Conservation (phyloP, 129 eudicot species). For the Escallonia rubra region DNA sequence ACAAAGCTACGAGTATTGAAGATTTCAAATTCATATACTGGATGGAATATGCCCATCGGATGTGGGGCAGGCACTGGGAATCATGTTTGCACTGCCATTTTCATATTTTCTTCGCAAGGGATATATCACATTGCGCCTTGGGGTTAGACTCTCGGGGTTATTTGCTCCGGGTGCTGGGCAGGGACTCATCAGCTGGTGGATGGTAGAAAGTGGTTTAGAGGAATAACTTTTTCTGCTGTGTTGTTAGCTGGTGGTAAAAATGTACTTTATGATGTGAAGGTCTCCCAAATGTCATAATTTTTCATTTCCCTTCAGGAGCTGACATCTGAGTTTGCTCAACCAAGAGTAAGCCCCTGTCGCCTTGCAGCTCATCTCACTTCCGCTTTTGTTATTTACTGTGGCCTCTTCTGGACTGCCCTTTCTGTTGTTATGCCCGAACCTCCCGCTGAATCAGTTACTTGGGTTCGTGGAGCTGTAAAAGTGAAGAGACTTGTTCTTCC, state of each 20-base stretch:
- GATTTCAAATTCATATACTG: slow-evolving; percentile 96
- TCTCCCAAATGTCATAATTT: not conserved
- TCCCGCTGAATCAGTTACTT: slow-evolving; percentile 74
- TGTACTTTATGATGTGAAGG: slow-evolving; percentile 7
- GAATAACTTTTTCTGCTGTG: slow-evolving; percentile 25
- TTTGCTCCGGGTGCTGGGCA: slow-evolving; percentile 98
- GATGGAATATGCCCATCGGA: slow-evolving; percentile 98
- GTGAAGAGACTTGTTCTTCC: slow-evolving; percentile 81
- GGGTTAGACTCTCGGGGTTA: slow-evolving; percentile 65
- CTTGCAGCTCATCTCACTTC: slow-evolving; percentile 96
- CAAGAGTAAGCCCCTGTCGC: slow-evolving; percentile 94
- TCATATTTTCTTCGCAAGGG: slow-evolving; percentile 89
- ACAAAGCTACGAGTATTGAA: slow-evolving; percentile 79
- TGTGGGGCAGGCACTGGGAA: slow-evolving; percentile 98
- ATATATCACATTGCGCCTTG: slow-evolving; percentile 69
- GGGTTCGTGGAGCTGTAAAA: slow-evolving; percentile 91
- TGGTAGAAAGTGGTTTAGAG: slow-evolving; percentile 98
- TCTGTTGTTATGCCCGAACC: slow-evolving; percentile 99
- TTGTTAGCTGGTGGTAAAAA: too few species aligned
- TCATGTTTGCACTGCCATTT: slow-evolving; percentile 95
- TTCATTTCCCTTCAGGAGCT: slow-evolving; percentile 55
- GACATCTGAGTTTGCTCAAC: slow-evolving; percentile 69
- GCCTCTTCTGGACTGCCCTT: slow-evolving; percentile 93
- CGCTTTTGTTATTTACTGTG: slow-evolving; percentile 83
- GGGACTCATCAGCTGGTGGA: slow-evolving; percentile 98